Evolutionary conservation across 371 early-diverging fungal species (phyloP).

Genomic region (Rhizopus delemar): DNA sequence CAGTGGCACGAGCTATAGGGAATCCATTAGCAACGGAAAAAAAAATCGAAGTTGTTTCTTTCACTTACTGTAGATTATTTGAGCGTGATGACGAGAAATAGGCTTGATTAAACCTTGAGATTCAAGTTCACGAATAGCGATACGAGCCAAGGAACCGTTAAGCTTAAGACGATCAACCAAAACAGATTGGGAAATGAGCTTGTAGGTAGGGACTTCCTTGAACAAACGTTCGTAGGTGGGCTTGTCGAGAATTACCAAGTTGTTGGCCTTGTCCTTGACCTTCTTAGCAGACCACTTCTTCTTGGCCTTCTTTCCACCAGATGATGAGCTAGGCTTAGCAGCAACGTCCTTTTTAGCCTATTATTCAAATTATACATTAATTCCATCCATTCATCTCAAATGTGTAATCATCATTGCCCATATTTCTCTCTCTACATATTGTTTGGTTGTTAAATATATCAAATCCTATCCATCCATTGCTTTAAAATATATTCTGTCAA

Average conservation of each 20-base stretch:
- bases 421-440: not conserved
- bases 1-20: conserved; percentile 70
- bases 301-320: conserved; percentile 90
- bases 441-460: not conserved
- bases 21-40: not conserved
- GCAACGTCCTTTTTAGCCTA: conserved; percentile 75
- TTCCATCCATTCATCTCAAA: no score
- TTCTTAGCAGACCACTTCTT: conserved; percentile 98
- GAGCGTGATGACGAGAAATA: conserved; percentile 86
- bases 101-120: conserved; percentile 89
- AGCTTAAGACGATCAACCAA: conserved; percentile 97
- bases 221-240: conserved; percentile 89
- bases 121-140: conserved; percentile 91
- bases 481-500: not conserved
- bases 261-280: conserved; percentile 97
- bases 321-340: conserved; percentile 68
- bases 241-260: conserved; percentile 91
- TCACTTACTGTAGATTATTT: conserved; percentile 88
- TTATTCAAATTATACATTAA: not conserved
- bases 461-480: conserved; percentile 7
- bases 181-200: conserved; percentile 96
- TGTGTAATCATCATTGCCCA: not conserved
- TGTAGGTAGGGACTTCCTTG: conserved; percentile 99
- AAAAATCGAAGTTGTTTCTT: not conserved
- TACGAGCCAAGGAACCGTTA: conserved; percentile 96